These are phyloP conservation scores for Pleurotus pulmonarius DNA, from an alignment of 768 basidiomycete species.

Conservation along the genomic window DNA sequence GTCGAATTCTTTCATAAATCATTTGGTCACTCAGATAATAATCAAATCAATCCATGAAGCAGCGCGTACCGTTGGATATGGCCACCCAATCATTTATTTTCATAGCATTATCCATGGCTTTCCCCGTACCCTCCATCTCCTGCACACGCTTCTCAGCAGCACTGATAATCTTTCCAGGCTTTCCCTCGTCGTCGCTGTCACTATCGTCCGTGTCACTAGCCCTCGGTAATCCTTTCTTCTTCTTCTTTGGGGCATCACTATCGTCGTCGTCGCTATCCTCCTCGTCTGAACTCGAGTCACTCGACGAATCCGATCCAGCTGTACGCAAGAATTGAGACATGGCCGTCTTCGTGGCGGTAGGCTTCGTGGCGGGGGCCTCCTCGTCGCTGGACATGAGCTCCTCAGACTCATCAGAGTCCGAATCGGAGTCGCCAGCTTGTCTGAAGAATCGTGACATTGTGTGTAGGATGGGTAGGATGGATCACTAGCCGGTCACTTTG, in stretches of 20 bases:
- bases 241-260: slow-evolving; percentile 34
- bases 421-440: slow-evolving; percentile 79
- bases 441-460: slow-evolving; percentile 88
- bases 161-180: slow-evolving; percentile 72
- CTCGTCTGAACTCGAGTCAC: slow-evolving; percentile 53
- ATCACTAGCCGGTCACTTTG: too few species aligned
- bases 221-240: slow-evolving; percentile 26
- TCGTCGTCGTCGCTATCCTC: slow-evolving; percentile 55
- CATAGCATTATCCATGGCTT: slow-evolving; percentile 88
- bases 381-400: slow-evolving; percentile 79
- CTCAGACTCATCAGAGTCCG: slow-evolving; percentile 67
- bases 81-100: slow-evolving; percentile 97
- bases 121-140: slow-evolving; percentile 93
- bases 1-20: slow-evolving; percentile 74
- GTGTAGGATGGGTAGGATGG: too few species aligned
- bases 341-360: slow-evolving; percentile 46
- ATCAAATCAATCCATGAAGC: neutral
- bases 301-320: slow-evolving; percentile 58
- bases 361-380: slow-evolving; percentile 44
- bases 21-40: slow-evolving; percentile 1
- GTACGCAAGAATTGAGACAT: slow-evolving; percentile 80
- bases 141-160: slow-evolving; percentile 90
- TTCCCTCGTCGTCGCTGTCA: slow-evolving; percentile 66
- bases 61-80: slow-evolving; percentile 74
- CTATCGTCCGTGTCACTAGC: slow-evolving; percentile 43